Conservation (phyloP, 177 flowering plant species). For the Vitis hybrid region DNA sequence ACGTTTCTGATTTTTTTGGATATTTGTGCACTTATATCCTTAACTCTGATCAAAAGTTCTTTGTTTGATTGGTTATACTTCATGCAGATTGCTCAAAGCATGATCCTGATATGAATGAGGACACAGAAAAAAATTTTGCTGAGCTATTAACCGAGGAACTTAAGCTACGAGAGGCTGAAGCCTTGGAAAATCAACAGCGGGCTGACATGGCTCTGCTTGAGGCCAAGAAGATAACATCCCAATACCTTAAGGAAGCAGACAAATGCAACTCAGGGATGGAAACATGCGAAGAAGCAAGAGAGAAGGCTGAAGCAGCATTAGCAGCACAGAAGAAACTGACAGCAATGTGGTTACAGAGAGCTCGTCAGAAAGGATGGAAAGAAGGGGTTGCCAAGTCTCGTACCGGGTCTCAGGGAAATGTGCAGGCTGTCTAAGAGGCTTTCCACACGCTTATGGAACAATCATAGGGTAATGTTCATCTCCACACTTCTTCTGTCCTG, state of each 20-base stretch:
- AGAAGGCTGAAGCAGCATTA: conserved; percentile 69
- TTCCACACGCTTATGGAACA: neutral
- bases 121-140: conserved; percentile 67
- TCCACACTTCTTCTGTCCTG: neutral
- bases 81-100: conserved; percentile 76
- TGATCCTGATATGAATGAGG: conserved; percentile 74
- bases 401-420: conserved; percentile 32
- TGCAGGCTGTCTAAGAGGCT: conserved; percentile 25
- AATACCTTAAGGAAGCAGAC: conserved; percentile 91
- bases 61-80: neutral
- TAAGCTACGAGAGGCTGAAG: conserved; percentile 69
- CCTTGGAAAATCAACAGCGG: conserved; percentile 62
- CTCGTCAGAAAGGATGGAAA: conserved; percentile 87
- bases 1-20: no score
- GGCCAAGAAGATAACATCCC: conserved; percentile 84
- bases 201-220: conserved; percentile 78
- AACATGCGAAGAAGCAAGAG: conserved; percentile 93
- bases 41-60: no score
- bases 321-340: conserved; percentile 65
- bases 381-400: conserved; percentile 49
- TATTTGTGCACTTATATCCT: no score
- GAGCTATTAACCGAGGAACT: conserved; percentile 77
- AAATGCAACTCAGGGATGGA: conserved; percentile 96
- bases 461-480: neutral
- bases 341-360: conserved; percentile 76